Percentiles rank a stretch among this genome's conserved stretches.
These are phyloP conservation scores for Herpotrichia juniperi DNA, from an alignment of 2,329 filamentous ascomycete species.

Conservation along the genomic window DNA sequence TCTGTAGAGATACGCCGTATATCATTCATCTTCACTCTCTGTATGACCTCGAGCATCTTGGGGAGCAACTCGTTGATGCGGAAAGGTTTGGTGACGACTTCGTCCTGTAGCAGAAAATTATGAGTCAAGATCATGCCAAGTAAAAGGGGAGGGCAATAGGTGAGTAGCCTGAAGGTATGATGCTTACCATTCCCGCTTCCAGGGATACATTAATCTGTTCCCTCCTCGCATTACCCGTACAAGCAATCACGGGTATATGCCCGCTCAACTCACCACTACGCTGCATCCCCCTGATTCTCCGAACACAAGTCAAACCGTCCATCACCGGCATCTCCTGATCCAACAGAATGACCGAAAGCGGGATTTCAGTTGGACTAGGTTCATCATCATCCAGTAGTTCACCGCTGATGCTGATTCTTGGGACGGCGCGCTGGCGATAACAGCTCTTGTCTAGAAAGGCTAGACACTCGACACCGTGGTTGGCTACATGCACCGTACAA, in stretches of 20 bases:
- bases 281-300: slow-evolving; percentile 18
- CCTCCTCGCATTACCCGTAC: slow-evolving; percentile 24
- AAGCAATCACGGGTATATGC: slow-evolving; percentile 22
- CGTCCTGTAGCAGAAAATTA: slow-evolving; percentile 1
- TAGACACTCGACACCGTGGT: slow-evolving; percentile 36
- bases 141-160: neutral
- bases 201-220: slow-evolving; percentile 20
- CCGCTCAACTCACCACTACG: slow-evolving; percentile 7
- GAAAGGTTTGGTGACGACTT: slow-evolving; percentile 22
- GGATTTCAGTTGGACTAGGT: neutral
- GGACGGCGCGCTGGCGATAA: neutral
- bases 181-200: slow-evolving; percentile 21
- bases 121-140: neutral
- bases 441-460: slow-evolving; percentile 15
- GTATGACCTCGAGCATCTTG: slow-evolving; percentile 14
- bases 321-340: slow-evolving; percentile 29
- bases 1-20: neutral
- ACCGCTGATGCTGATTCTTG: neutral
- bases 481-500: slow-evolving; percentile 29
- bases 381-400: neutral
- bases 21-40: neutral
- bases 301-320: slow-evolving; percentile 23
- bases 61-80: slow-evolving; percentile 22
- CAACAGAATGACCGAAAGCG: slow-evolving; percentile 18
- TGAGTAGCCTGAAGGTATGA: neutral